phyloP scores from a whole-genome alignment of 352 stramenopile genomes.

The Globisporangium viniferum region DNA sequence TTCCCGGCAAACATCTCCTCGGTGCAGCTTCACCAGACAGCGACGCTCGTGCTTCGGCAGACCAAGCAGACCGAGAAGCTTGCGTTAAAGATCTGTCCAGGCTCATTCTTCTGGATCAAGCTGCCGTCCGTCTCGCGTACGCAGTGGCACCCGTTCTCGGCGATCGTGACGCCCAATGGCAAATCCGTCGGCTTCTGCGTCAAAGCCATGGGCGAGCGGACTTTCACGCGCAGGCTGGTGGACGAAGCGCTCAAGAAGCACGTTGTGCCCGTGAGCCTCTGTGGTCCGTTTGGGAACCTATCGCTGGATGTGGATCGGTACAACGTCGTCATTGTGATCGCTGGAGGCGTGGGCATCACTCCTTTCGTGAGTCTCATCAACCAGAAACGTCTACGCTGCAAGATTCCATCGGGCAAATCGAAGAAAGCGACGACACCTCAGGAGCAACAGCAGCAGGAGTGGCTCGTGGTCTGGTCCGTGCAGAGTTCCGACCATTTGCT shows the following conservation, averaged over 20 bases:
- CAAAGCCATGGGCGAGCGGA: conserved; percentile 46
- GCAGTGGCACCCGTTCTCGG: conserved; percentile 83
- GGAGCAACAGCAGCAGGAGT: conserved; percentile 31
- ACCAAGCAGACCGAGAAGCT: conserved; percentile 57
- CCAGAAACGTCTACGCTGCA: conserved; percentile 44
- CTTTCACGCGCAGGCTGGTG: conserved; percentile 52
- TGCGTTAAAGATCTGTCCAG: conserved; percentile 50
- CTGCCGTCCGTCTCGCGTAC: conserved; percentile 58
- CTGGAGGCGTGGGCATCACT: conserved; percentile 73
- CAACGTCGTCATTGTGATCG: conserved; percentile 62
- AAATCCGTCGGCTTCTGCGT: conserved; percentile 82
- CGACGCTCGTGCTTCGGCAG: conserved; percentile 53
- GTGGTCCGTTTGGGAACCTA: conserved; percentile 66
- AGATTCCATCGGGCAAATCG: neutral
- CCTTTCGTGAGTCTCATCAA: conserved; percentile 77
- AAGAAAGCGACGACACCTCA: conserved; percentile 13
- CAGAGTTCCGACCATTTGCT: conserved; percentile 56
- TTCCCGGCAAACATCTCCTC: conserved; percentile 40
- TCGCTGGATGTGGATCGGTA: conserved; percentile 63
- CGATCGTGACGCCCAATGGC: conserved; percentile 63
- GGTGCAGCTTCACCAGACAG: conserved; percentile 27
- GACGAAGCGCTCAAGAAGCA: conserved; percentile 42
- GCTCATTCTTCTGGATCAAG: conserved; percentile 77
- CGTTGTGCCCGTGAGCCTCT: conserved; percentile 48
- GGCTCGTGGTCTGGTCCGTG: conserved; percentile 67